Evolutionary conservation across 2,329 filamentous ascomycete genomes (phyloP), one percentile per base, ranked within the genome.

Genomic region (Xylariaceae sp.): DNA sequence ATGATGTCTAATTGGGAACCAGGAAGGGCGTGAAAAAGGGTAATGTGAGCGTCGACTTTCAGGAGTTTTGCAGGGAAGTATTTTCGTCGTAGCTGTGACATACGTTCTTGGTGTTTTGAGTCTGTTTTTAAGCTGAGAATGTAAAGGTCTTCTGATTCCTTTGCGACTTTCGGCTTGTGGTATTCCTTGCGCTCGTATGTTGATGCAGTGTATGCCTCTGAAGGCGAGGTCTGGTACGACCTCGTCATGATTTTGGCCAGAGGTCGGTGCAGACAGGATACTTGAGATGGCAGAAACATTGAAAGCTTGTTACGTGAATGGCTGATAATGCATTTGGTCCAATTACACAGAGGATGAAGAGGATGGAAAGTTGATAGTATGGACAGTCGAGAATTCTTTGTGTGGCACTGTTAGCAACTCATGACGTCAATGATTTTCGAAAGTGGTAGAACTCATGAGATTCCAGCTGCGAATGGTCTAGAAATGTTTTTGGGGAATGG

Each of bases 21-120:
- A 13, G 59, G 55, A 19, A 60, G 52, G 6, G 57, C 59, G 46
- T 52, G 59, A 48, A 61, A 60, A 18, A 61, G 54, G 3, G 59
- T 56, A 5, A 61, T 50, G 39, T 59, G 59, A 4, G 57, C 59
- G n/a, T 48, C 31, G 16, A 61, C 56, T 16, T 53, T 57, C 19
- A 56, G 56, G 9, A 58, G 50, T 7, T 45, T 31, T 1, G 49
- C 31, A 2, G 57, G 57, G 43, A 52, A 60, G 42, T 58, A 59
- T 2, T 44, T 33, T 43, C 40, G 31, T 22, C 59, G 53, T 17
- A 59, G 51, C 4, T 39, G 42, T 11, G 55, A 57, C 53, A 59
- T 57, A 16, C 48, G 34, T 14, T 5, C 31, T 17, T 59, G 54
- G 38, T 51, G 52, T 14, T 19, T 34, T 14, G 42, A 2, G 42